Base-by-base conservation (phyloP, 352 stramenopile genomes). In the Halophytophthora polymorphica region DNA sequence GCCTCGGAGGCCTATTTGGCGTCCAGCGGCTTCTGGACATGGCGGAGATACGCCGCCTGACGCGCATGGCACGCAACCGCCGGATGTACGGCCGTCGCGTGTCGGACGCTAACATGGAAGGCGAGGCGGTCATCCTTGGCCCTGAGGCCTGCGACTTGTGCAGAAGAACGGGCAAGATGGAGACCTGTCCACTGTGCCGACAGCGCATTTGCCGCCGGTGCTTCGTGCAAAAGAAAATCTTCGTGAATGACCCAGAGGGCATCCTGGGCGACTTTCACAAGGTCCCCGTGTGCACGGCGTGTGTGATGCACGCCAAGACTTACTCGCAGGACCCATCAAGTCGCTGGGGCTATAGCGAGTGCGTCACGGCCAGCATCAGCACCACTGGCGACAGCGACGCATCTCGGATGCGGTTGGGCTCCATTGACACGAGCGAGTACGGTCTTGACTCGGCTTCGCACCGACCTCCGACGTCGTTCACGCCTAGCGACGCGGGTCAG, bases 211-310 rank as follows among this genome's bases (percentile, higher is more conserved):
- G 65, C 28, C 49, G 50, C 5, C 65, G 65, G 15, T 74, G 65
- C n/a, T 57, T 54, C 2, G 61, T 50, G 5, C 58, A 35, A 11
- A 74, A 74, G 42, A 58, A 61, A 4, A 57, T 86, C 22, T 86
- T 77, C 51, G 31, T 68, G 17, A 66, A 58, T 14, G 63, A 76
- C 35, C 42, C 31, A 6, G 33, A 53, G 35, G 62, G 66, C 2
- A 66, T 80, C 18, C 43, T 80, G 56, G 69, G 69, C 11, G 52
- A 54, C 18, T 80, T 80, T 45, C 48, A 58, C 23, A 80, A 80
- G 52, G 51, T 80, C n/a, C 52, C 57, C 10, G 50, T 59, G 10
- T 80, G 69, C 50, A 74, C 59, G 10, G 64, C 61, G 12, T 80
- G 69, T 50, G 66, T 80, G 47, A 61, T 66, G 17, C 50, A 48